Evolutionary conservation across 2,329 filamentous ascomycete species (phyloP).

Genomic region (Tolypocladium paradoxum): DNA sequence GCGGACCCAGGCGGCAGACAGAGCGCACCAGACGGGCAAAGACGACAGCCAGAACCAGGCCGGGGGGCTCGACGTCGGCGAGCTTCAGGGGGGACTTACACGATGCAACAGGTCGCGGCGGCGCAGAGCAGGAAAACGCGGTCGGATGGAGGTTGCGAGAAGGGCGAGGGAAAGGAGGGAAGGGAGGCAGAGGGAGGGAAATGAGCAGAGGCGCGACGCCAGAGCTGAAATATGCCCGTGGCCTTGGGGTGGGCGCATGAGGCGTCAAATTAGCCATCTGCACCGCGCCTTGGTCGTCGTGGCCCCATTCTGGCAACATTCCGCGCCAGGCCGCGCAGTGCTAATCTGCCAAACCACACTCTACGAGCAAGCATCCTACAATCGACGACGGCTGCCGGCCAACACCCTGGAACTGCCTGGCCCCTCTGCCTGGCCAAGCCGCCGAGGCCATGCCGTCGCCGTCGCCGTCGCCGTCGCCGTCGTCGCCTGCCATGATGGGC

Average conservation of each 20-base stretch:
- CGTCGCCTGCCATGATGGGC: neutral
- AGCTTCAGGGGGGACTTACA: neutral
- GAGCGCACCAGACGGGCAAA: neutral
- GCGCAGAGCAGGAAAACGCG: neutral
- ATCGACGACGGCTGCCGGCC: too few relatives aligned
- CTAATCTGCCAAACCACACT: too few relatives aligned
- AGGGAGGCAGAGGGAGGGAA: neutral
- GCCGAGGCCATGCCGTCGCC: neutral
- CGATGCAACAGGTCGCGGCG: neutral
- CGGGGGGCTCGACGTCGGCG: too few relatives aligned
- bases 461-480: neutral
- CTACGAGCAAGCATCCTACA: too few relatives aligned
- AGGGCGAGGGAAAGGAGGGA: neutral
- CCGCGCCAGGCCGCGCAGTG: neutral
- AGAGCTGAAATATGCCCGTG: slow-evolving; percentile 2
- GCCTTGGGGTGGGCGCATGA: slow-evolving; percentile 1
- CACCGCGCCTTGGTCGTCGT: neutral
- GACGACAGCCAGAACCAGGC: neutral
- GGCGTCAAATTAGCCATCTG: slow-evolving; percentile 4
- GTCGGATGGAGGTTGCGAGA: neutral
- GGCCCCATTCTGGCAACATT: neutral
- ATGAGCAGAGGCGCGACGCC: neutral
- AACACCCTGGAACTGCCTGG: too few relatives aligned
- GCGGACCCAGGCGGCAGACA: neutral
- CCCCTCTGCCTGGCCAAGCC: too few relatives aligned